Evolutionary conservation across 202 grass and related monocot genomes (phyloP).

Genomic region (Saccharum hybrid): DNA sequence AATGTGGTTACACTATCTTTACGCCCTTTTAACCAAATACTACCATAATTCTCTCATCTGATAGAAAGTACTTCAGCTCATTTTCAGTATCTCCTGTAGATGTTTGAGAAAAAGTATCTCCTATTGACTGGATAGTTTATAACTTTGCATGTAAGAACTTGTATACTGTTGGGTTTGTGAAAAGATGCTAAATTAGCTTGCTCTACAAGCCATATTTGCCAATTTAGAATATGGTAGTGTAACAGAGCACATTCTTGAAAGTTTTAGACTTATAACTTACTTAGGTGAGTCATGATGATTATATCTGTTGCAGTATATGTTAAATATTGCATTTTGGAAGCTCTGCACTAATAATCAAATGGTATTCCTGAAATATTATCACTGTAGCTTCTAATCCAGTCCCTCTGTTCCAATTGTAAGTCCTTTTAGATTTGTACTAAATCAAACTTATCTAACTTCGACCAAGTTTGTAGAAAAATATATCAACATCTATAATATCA

Average conservation of each 20-base stretch:
- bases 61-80: background rate
- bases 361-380: background rate
- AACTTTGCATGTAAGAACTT: slow-evolving; percentile 34
- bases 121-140: background rate
- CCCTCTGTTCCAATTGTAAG: background rate
- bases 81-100: background rate
- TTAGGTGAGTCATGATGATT: background rate
- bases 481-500: background rate
- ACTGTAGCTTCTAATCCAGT: slow-evolving; percentile 7
- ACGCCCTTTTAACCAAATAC: background rate
- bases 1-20: background rate
- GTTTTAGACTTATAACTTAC: slow-evolving; percentile 9
- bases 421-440: background rate
- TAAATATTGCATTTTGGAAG: slow-evolving; percentile 2
- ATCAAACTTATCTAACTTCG: background rate
- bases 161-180: background rate
- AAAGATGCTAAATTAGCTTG: background rate
- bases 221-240: background rate
- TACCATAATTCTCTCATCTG: background rate
- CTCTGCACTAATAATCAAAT: background rate
- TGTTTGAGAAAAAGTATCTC: background rate
- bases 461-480: background rate
- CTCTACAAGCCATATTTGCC: background rate
- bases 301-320: background rate
- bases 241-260: background rate